A percentile compares a stretch with the other conserved stretches of the same genome.
Conservation (phyloP, 2,329 filamentous ascomycete genomes). For the Pyricularia grisea region DNA sequence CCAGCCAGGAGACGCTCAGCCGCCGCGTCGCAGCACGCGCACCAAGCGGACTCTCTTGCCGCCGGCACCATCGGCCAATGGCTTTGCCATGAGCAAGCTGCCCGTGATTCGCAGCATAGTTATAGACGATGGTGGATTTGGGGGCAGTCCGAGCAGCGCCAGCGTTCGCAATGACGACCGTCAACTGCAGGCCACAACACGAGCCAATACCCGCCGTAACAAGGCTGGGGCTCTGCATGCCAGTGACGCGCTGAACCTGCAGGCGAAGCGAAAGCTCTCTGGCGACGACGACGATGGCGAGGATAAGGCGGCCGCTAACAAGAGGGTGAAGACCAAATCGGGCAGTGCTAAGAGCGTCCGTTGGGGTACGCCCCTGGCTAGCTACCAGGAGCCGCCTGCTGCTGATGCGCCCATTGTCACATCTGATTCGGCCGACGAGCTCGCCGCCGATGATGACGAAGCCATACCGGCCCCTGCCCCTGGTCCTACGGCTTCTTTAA, state of each 20-base stretch:
- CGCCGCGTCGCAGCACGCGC: slow-evolving; percentile 16
- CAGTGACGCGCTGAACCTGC: slow-evolving; percentile 17
- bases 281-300: slow-evolving; percentile 2
- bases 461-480: background rate
- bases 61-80: slow-evolving; percentile 15
- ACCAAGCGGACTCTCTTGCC: slow-evolving; percentile 15
- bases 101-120: slow-evolving; percentile 20
- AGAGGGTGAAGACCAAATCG: slow-evolving; percentile 7
- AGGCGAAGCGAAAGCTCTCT: slow-evolving; percentile 14
- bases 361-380: slow-evolving; percentile 22
- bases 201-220: slow-evolving; percentile 35
- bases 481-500: background rate
- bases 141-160: slow-evolving; percentile 11
- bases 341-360: slow-evolving; percentile 18
- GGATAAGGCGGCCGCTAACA: background rate
- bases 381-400: slow-evolving; percentile 14
- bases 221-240: slow-evolving; percentile 27
- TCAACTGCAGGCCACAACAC: slow-evolving; percentile 30
- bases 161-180: slow-evolving; percentile 25
- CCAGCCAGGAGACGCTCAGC: slow-evolving; percentile 4
- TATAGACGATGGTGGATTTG: slow-evolving; percentile 13
- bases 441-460: slow-evolving; percentile 6
- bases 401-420: background rate
- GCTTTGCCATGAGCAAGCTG: slow-evolving; percentile 18
- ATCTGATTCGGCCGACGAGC: background rate